Evolutionary conservation across 1,139 yeast species (phyloP), one percentile per base, ranked within the genome.

Genomic region (Debaryomycetaceae sp.): DNA sequence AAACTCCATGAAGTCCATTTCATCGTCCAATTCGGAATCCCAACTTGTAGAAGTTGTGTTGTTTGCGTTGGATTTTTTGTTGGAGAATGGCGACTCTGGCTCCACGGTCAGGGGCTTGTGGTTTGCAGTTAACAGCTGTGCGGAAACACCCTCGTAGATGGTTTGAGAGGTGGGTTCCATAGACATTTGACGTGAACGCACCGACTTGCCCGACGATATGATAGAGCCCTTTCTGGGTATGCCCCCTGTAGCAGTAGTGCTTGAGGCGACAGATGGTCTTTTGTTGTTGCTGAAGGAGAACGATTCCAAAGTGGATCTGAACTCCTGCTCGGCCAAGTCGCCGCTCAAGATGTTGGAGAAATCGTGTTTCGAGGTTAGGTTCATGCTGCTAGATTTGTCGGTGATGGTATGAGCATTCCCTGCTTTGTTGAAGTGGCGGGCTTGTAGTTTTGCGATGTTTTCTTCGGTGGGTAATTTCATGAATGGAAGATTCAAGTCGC

Each of bases 1-100:
- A 48, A 78, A 76, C 47, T 76, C 81, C 50, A 76, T 42, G 47
- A 78, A 68, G 53, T 77, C 82, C 65, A 76, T 66, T 42, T 72
- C 80, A 17, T 59, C 66, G 27, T 65, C 70, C 1, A 57, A 58
- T 20, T 49, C 57, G 17, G 57, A 47, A 22, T 42, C 38, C 34
- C 48, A 54, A 31, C 50, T 51, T 23, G 42, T 44, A 8, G 58
- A 51, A 13, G 48, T 42, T 8, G 49, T 37, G 42, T 49, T 52
- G n/a, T 52, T 51, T 30, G 52, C 49, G 48, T 48, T 46, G n/a
- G 48, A 41, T 38, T 46, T 43, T 13, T 44, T 42, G 24, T 40
- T 42, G 17, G 43, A 22, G 6, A 17, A 13, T 4, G 31, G 31
- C 11, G 31, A 27, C 11, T 27, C 31, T 7, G 31, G 31, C 8